These are phyloP conservation scores for Uromyces viciae-fabae DNA, from an alignment of 1,284 basidiomycete genomes.

Conservation along the genomic window DNA sequence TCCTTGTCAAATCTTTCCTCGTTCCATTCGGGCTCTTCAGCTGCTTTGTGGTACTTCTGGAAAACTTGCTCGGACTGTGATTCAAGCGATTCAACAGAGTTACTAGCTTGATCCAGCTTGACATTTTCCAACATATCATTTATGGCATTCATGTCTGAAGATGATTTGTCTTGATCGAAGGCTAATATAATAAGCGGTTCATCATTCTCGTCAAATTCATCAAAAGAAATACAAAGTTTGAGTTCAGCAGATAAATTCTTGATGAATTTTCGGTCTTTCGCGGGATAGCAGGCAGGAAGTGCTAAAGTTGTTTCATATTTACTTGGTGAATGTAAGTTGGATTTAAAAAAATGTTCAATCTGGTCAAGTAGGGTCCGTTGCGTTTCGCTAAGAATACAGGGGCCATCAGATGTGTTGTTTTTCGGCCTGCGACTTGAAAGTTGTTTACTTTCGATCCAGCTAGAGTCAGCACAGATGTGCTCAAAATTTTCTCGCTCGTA, in stretches of 20 bases:
- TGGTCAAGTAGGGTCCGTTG: constrained; percentile 73
- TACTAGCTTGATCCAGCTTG: constrained; percentile 56
- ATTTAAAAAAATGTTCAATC: constrained; percentile 67
- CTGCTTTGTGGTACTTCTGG: constrained; percentile 2
- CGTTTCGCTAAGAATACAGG: constrained; percentile 53
- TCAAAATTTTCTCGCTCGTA: constrained; percentile 88
- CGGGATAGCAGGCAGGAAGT: constrained; percentile 20
- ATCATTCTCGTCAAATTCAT: constrained; percentile 66
- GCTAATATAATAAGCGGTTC: constrained; percentile 48
- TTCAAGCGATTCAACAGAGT: neutral
- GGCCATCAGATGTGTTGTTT: constrained; percentile 29
- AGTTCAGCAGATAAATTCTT: constrained; percentile 69
- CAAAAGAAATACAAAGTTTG: constrained; percentile 74
- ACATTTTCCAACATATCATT: constrained; percentile 56
- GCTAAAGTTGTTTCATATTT: constrained; percentile 54
- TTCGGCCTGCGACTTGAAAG: constrained; percentile 59
- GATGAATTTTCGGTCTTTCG: constrained; percentile 69
- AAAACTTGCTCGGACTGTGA: constrained; percentile 3
- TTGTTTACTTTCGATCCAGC: constrained; percentile 87
- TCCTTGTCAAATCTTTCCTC: constrained; percentile 9
- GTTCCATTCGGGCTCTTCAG: constrained; percentile 21
- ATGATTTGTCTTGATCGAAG: constrained; percentile 47
- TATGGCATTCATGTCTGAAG: constrained; percentile 55
- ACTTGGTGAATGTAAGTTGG: constrained; percentile 46
- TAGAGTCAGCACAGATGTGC: constrained; percentile 79